Conservation (phyloP, 148 eudicot genomes). For the Nepenthes gracilis region DNA sequence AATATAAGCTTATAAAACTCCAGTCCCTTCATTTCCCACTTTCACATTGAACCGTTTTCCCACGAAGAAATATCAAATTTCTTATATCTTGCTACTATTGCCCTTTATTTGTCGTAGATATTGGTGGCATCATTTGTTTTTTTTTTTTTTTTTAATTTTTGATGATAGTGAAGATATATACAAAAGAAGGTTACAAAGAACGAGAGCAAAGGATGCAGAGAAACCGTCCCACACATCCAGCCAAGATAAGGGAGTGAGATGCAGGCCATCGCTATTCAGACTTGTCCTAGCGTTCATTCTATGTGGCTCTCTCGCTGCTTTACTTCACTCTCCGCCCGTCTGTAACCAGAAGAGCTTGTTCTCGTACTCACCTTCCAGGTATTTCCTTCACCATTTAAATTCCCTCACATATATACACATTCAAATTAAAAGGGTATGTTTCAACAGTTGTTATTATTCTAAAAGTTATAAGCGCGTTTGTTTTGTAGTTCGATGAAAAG, state of each 20-base stretch:
- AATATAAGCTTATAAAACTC: too few species aligned
- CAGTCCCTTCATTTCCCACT: too few species aligned
- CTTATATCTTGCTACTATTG: not conserved
- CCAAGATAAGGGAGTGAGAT: slow-evolving; percentile 28
- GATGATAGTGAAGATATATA: slow-evolving; percentile 49
- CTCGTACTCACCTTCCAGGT: slow-evolving; percentile 6
- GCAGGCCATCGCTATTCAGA: slow-evolving; percentile 39
- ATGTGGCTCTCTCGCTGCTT: slow-evolving; percentile 18
- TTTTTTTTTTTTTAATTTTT: slow-evolving; percentile 1
- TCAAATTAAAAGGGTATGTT: not conserved
- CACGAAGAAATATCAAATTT: too few species aligned
- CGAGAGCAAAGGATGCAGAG: slow-evolving; percentile 33
- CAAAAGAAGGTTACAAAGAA: slow-evolving; percentile 49
- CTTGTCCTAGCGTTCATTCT: slow-evolving; percentile 28
- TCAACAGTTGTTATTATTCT: not conserved
- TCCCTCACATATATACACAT: too few species aligned
- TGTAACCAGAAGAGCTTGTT: slow-evolving; percentile 18
- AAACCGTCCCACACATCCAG: slow-evolving; percentile 15
- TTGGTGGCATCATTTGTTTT: not conserved
- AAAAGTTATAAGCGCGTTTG: too few species aligned
- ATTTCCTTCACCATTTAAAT: not conserved
- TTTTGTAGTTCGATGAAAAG: too few species aligned
- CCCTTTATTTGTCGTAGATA: not conserved
- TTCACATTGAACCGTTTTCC: too few species aligned
- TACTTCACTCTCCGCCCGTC: slow-evolving; percentile 30